These are phyloP conservation scores for Eremomyces bilateralis DNA, from an alignment of 495 filamentous ascomycete genomes.

Conservation along the genomic window DNA sequence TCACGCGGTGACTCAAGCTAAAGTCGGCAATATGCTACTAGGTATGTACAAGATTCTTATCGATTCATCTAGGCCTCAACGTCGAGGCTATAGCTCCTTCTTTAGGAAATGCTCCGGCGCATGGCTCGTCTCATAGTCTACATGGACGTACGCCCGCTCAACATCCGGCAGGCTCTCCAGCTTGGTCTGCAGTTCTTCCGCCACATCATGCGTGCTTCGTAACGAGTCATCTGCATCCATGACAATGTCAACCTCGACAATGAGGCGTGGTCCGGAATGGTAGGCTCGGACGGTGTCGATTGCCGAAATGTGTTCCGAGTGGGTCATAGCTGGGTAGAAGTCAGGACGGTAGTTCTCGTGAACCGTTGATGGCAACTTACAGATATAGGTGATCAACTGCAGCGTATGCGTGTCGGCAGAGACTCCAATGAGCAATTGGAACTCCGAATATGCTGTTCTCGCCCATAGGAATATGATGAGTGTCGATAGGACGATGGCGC, in stretches of 20 bases:
- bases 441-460: slow-evolving; percentile 69
- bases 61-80: too few species aligned
- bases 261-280: slow-evolving; percentile 70
- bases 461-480: slow-evolving; percentile 64
- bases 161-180: slow-evolving; percentile 81
- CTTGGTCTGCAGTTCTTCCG: slow-evolving; percentile 86
- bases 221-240: slow-evolving; percentile 24
- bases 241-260: slow-evolving; percentile 28
- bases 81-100: slow-evolving; percentile 23
- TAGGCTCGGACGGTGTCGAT: slow-evolving; percentile 93
- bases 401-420: slow-evolving; percentile 68
- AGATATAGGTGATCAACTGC: slow-evolving; percentile 91
- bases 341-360: background rate
- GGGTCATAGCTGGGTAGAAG: slow-evolving; percentile 44
- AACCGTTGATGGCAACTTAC: slow-evolving; percentile 21
- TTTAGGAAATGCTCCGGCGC: slow-evolving; percentile 42
- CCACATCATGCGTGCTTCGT: slow-evolving; percentile 71
- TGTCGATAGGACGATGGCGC: slow-evolving; percentile 62
- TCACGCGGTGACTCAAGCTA: too few species aligned
- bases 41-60: too few species aligned
- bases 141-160: slow-evolving; percentile 89
- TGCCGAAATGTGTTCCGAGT: slow-evolving; percentile 53
- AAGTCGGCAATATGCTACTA: too few species aligned
- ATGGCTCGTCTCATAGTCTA: slow-evolving; percentile 94
- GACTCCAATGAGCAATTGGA: slow-evolving; percentile 74